phyloP scores from a whole-genome alignment of 129 eudicot genomes.

The Helichrysum umbraculigerum region DNA sequence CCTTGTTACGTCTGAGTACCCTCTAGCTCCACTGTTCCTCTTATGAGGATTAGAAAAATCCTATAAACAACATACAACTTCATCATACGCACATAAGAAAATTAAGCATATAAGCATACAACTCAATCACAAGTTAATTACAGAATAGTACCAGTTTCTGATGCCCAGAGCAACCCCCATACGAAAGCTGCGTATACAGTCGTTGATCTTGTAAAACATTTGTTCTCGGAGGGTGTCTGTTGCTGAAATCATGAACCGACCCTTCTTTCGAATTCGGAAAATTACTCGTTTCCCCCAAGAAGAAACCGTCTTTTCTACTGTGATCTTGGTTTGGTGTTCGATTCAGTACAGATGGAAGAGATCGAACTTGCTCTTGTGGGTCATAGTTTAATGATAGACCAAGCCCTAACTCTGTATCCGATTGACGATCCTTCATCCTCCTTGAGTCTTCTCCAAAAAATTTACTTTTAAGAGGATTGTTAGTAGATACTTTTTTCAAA shows the following conservation, averaged over 20 bases:
- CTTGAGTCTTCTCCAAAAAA: slow-evolving; percentile 34
- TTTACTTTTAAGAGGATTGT: slow-evolving; percentile 17
- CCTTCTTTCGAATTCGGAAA: slow-evolving; percentile 29
- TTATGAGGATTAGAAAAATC: slow-evolving; percentile 46
- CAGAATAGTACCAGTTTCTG: slow-evolving; percentile 40
- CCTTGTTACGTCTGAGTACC: slow-evolving; percentile 34
- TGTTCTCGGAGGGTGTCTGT: slow-evolving; percentile 20
- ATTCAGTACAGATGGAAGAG: slow-evolving; percentile 16
- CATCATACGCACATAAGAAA: background rate
- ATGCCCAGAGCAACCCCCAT: slow-evolving; percentile 37
- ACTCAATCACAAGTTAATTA: background rate
- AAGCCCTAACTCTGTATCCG: slow-evolving; percentile 39
- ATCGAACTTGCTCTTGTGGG: slow-evolving; percentile 12
- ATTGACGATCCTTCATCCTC: slow-evolving; percentile 18
- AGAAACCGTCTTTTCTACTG: slow-evolving; percentile 30
- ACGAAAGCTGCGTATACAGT: slow-evolving; percentile 25
- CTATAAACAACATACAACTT: slow-evolving; percentile 32
- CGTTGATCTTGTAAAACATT: slow-evolving; percentile 18
- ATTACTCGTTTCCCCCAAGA: slow-evolving; percentile 37
- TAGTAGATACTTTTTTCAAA: slow-evolving; percentile 30
- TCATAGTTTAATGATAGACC: slow-evolving; percentile 56
- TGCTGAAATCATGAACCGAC: slow-evolving; percentile 39
- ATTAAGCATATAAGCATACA: background rate
- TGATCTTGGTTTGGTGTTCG: slow-evolving; percentile 23
- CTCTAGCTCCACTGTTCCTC: slow-evolving; percentile 35